Conservation (phyloP, 2,329 filamentous ascomycete genomes). For the Sclerotinia trifoliorum region DNA sequence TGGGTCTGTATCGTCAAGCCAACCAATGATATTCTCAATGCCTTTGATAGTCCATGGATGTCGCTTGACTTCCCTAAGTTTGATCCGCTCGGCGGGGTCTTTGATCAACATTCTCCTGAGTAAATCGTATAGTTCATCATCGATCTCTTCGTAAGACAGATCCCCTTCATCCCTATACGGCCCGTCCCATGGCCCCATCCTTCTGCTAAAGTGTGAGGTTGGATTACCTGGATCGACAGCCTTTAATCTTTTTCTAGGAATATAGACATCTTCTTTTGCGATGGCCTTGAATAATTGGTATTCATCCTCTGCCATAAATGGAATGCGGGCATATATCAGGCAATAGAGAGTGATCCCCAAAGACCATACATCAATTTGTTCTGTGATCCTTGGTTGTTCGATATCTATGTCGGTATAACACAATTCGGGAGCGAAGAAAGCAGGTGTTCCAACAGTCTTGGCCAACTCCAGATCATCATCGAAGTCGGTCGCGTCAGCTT, state of each 20-base stretch:
- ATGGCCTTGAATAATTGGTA: constrained; percentile 91
- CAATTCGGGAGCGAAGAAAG: constrained; percentile 94
- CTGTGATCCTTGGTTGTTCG: constrained; percentile 75
- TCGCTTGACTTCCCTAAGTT: constrained; percentile 85
- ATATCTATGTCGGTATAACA: constrained; percentile 79
- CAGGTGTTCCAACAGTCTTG: constrained; percentile 95
- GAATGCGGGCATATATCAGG: constrained; percentile 88
- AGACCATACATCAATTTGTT: constrained; percentile 96
- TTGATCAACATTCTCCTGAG: constrained; percentile 79
- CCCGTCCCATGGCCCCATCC: constrained; percentile 46
- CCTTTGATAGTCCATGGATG: constrained; percentile 88
- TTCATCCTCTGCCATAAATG: constrained; percentile 88
- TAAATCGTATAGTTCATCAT: constrained; percentile 76
- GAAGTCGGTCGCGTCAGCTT: constrained; percentile 81
- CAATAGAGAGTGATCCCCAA: constrained; percentile 95
- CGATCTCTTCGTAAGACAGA: constrained; percentile 81
- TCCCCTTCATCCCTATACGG: constrained; percentile 76
- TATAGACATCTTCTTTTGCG: constrained; percentile 87
- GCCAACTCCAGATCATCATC: constrained; percentile 95
- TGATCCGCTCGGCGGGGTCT: constrained; percentile 84
- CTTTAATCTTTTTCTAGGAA: constrained; percentile 77
- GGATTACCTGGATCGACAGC: constrained; percentile 64
- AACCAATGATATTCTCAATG: constrained; percentile 69
- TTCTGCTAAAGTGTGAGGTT: constrained; percentile 55
- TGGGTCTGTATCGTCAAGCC: constrained; percentile 95